Evolutionary conservation across 2,329 filamentous ascomycete genomes (phyloP).

Genomic region (Talaromyces sp.): DNA sequence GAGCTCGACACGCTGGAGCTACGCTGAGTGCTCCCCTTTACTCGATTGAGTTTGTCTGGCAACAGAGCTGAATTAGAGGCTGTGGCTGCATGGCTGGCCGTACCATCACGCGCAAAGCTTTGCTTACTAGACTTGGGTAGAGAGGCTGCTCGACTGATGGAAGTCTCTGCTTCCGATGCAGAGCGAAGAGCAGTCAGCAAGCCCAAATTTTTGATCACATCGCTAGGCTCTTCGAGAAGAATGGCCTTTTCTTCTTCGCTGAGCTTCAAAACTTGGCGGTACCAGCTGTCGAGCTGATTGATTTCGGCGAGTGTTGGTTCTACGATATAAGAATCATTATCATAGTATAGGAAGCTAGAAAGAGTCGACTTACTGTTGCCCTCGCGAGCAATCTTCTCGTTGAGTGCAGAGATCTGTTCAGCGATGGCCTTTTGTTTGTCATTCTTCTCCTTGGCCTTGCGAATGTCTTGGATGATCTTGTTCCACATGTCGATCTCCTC

Average conservation of each 20-base stretch:
- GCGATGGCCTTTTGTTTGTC: conserved; percentile 40
- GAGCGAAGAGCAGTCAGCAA: conserved; percentile 49
- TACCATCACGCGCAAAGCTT: conserved; percentile 44
- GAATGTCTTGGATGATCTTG: conserved; percentile 42
- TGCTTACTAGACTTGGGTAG: conserved; percentile 47
- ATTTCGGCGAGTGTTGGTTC: conserved; percentile 40
- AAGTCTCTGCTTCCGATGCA: conserved; percentile 46
- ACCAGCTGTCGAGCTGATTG: conserved; percentile 44
- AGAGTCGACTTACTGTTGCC: conserved; percentile 38
- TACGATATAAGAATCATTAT: conserved; percentile 18
- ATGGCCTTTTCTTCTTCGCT: conserved; percentile 50
- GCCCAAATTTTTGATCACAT: conserved; percentile 50
- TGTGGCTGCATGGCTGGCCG: conserved; percentile 45
- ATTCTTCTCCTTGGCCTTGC: conserved; percentile 44
- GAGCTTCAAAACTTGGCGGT: conserved; percentile 46
- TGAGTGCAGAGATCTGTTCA: conserved; percentile 40
- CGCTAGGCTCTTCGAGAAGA: conserved; percentile 48
- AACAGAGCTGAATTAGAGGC: conserved; percentile 35
- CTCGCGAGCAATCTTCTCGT: conserved; percentile 44
- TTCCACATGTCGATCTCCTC: conserved; percentile 47
- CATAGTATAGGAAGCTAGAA: not conserved
- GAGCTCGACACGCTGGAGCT: conserved; percentile 44
- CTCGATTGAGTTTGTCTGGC: conserved; percentile 43
- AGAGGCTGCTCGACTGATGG: conserved; percentile 35
- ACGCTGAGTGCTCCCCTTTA: conserved; percentile 40